phyloP scores from a whole-genome alignment of 495 filamentous ascomycete species.

The Aspergillus indologenus region DNA sequence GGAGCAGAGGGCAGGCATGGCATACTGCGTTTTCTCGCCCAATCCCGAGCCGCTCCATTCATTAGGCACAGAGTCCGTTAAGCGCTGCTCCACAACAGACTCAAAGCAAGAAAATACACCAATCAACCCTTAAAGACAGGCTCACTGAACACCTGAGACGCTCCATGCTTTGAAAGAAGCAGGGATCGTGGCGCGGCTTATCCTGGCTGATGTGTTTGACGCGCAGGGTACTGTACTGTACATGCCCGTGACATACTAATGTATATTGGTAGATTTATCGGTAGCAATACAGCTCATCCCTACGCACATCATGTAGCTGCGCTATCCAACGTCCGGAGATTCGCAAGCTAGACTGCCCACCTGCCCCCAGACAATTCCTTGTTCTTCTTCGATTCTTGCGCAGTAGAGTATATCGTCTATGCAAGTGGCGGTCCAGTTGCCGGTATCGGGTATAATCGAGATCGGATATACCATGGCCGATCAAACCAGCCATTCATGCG shows the following conservation, averaged over 20 bases:
- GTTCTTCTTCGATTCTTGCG: no score
- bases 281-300: background rate
- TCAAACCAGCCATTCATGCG: background rate
- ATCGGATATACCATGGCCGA: no score
- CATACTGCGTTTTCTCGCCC: slow-evolving; percentile 9
- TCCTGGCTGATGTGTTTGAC: background rate
- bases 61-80: slow-evolving; percentile 6
- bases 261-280: background rate
- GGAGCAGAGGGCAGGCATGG: no score
- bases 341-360: no score
- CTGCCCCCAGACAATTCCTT: no score
- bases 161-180: no score
- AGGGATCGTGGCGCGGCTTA: background rate
- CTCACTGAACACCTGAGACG: no score
- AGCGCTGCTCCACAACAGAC: background rate
- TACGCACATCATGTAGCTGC: background rate
- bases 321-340: background rate
- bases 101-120: background rate
- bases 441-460: no score
- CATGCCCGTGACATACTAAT: no score
- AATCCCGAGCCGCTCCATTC: slow-evolving; percentile 2
- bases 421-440: no score
- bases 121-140: background rate
- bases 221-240: background rate
- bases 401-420: no score